Evolutionary conservation across 768 basidiomycete genomes (phyloP).

Genomic region (Trametes villosa): DNA sequence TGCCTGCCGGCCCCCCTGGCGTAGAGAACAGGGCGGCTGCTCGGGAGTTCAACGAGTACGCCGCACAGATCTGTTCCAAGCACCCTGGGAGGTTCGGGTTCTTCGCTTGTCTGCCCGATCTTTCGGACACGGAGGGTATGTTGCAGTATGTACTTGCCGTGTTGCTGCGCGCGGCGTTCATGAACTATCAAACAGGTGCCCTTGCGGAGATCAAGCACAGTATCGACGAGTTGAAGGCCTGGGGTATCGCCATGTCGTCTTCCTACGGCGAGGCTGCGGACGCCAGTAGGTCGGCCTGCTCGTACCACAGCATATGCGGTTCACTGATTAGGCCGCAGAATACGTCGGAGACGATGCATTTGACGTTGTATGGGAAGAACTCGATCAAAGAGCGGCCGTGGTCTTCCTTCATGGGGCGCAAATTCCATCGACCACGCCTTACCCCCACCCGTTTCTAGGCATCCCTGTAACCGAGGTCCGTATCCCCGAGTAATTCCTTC

Average conservation of each 20-base stretch:
- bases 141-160: neutral
- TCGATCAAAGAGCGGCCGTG: conserved; percentile 58
- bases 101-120: conserved; percentile 63
- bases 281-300: conserved; percentile 48
- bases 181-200: no score
- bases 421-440: conserved; percentile 63
- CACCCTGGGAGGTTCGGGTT: conserved; percentile 68
- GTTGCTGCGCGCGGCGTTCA: no score
- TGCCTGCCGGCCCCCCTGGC: conserved; percentile 44
- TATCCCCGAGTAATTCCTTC: neutral
- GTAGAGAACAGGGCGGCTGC: conserved; percentile 44
- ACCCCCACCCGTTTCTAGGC: conserved; percentile 66
- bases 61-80: conserved; percentile 50
- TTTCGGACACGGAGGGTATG: conserved; percentile 7
- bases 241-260: conserved; percentile 69
- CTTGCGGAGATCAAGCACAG: conserved; percentile 64
- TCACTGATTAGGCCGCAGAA: conserved; percentile 39
- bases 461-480: conserved; percentile 70
- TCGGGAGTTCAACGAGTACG: conserved; percentile 51
- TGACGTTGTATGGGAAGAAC: conserved; percentile 71
- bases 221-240: conserved; percentile 62
- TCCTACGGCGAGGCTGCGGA: conserved; percentile 61
- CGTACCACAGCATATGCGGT: neutral
- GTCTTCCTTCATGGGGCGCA: conserved; percentile 79
- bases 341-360: conserved; percentile 70